Evolutionary conservation across 2,329 filamentous ascomycete genomes (phyloP), one percentile per base, ranked within the genome.

Genomic region (Clarireedia homoeocarpa): DNA sequence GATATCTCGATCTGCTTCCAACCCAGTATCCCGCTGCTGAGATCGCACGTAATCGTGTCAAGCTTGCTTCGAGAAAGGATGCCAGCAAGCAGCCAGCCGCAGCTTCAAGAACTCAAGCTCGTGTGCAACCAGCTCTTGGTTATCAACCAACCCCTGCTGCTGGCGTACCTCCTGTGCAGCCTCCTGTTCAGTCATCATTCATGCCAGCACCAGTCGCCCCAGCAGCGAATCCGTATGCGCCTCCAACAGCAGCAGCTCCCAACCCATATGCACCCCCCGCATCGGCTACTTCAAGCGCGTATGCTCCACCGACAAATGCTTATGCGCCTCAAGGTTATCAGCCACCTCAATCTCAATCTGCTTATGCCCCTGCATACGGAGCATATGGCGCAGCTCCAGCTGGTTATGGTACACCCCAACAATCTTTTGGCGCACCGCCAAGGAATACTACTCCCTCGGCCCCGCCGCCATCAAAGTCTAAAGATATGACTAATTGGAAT

Each of bases 1-100:
- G 88, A 71, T 99, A 99, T 68, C 82, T 99, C 42, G 83, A 91
- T 67, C 82, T 99, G 53, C 79, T 99, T 47, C 94, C 94, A 15
- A 75, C 79, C 42, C 84, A 85, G 61, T 96, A 95, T 70, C 86
- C 89, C 40, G 88, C 89, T 56, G 94, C 92, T 38, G 90, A 96
- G 63, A 81, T 94, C 63, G 89, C 92, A 27, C 83, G 91, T 62
- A 88, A 88, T 71, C 85, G 94, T 53, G 86, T 99, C 64, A 87
- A 84, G 72, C 81, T 92, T 66, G 91, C 94, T 2, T 95, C 87
- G 2, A 84, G 84, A 71, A 89, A 83, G 68, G 71, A 71, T 30
- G n/a, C 48, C 56, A 70, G 75, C 66, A 59, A 39, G 30, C 61
- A 69, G 58, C 55, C 63, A 61, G 58, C 70, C 61, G 48, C 74